A percentile compares a stretch with the other conserved stretches of the same genome.
Evolutionary conservation across 805 yeast species (phyloP).

Genomic region (Citeromyces nyonsensis): DNA sequence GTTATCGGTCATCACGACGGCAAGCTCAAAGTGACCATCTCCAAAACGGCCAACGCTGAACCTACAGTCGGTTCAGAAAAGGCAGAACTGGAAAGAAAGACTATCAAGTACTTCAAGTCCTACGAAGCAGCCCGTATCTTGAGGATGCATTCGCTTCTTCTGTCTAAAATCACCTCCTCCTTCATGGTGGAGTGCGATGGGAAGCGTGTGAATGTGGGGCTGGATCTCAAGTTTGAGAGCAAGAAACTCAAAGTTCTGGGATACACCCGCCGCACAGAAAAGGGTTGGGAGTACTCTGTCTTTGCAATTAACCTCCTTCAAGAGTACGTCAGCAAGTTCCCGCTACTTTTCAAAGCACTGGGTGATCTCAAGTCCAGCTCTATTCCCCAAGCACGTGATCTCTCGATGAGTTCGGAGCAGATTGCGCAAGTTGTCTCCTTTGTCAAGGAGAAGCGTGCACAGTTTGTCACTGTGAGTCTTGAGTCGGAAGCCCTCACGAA

Average conservation of each 20-base stretch:
- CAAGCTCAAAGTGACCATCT: slow-evolving; percentile 32
- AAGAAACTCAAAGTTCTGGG: slow-evolving; percentile 78
- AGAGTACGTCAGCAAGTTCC: slow-evolving; percentile 47
- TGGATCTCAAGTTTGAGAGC: slow-evolving; percentile 72
- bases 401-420: slow-evolving; percentile 26
- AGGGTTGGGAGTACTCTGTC: slow-evolving; percentile 75
- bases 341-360: slow-evolving; percentile 31
- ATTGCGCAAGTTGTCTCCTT: slow-evolving; percentile 17
- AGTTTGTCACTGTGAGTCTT: slow-evolving; percentile 48
- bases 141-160: slow-evolving; percentile 42
- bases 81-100: slow-evolving; percentile 37
- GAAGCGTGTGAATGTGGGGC: slow-evolving; percentile 54
- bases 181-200: slow-evolving; percentile 35
- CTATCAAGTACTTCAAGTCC: slow-evolving; percentile 48
- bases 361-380: slow-evolving; percentile 7
- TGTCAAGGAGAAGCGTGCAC: slow-evolving; percentile 30
- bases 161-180: slow-evolving; percentile 68
- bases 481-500: slow-evolving; percentile 69
- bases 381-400: slow-evolving; percentile 20
- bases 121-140: slow-evolving; percentile 45
- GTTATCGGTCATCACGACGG: slow-evolving; percentile 38
- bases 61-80: slow-evolving; percentile 51
- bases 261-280: slow-evolving; percentile 48
- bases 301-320: slow-evolving; percentile 52
- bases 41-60: slow-evolving; percentile 30